phyloP scores from a whole-genome alignment of 2,329 filamentous ascomycete genomes.

The Akanthomyces dipterigenus region DNA sequence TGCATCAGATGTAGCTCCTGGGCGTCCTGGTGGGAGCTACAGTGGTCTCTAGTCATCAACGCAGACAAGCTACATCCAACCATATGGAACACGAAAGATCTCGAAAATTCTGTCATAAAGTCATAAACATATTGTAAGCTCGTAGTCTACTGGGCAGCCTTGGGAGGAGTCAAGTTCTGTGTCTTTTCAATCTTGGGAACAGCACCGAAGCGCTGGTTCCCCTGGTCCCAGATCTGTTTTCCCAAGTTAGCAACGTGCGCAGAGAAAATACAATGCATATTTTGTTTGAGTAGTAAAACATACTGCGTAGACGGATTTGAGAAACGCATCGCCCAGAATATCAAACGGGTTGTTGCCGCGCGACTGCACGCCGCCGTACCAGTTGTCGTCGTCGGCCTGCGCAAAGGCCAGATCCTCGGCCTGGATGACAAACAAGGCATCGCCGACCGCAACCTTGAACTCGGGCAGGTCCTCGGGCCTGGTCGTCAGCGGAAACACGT shows the following conservation, averaged over 20 bases:
- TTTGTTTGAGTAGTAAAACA: not conserved
- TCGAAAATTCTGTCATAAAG: not conserved
- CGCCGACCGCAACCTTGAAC: constrained; percentile 49
- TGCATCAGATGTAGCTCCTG: no score
- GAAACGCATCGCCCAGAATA: constrained; percentile 4
- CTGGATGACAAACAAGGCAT: constrained; percentile 45
- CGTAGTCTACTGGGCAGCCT: not conserved
- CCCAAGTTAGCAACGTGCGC: no score
- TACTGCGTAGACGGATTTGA: constrained; percentile 7
- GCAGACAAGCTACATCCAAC: no score
- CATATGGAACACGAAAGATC: no score
- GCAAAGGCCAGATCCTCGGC: constrained; percentile 8
- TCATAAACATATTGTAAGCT: not conserved
- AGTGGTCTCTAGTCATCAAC: no score
- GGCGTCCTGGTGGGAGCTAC: no score
- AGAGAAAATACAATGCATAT: no score
- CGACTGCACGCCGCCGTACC: constrained; percentile 10
- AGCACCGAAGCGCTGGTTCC: constrained; percentile 51
- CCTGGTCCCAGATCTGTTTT: constrained; percentile 6
- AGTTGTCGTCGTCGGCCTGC: constrained; percentile 1
- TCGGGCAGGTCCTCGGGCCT: constrained; percentile 34
- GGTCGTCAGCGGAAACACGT: constrained; percentile 34
- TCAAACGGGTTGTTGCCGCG: constrained; percentile 7
- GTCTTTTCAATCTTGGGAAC: constrained; percentile 11
- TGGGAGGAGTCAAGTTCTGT: constrained; percentile 6